These are phyloP conservation scores for Coemansia sp. DNA, from an alignment of 371 early-diverging fungal genomes.

Conservation along the genomic window DNA sequence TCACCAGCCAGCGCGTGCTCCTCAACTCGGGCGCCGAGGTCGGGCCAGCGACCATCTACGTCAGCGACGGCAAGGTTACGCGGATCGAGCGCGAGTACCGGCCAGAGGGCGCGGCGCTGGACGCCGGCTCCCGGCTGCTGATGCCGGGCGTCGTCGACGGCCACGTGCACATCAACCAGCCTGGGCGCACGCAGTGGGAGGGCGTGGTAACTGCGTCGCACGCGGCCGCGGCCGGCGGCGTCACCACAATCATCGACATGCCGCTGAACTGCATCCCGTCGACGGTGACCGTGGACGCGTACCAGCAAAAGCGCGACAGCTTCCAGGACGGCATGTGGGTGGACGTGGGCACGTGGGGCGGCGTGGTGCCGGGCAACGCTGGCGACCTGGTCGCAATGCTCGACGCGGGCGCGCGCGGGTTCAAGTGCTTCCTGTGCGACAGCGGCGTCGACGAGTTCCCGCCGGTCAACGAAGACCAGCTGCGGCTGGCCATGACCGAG, in stretches of 20 bases:
- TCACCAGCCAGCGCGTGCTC: slow-evolving; percentile 48
- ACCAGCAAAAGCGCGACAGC: slow-evolving; percentile 64
- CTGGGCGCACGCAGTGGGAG: slow-evolving; percentile 84
- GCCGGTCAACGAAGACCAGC: slow-evolving; percentile 70
- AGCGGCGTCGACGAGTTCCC: slow-evolving; percentile 86
- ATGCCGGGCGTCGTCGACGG: slow-evolving; percentile 79
- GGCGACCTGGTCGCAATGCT: slow-evolving; percentile 62
- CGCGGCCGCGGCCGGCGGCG: slow-evolving; percentile 80
- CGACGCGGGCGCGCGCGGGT: slow-evolving; percentile 71
- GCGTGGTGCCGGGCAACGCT: slow-evolving; percentile 75
- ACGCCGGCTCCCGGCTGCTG: slow-evolving; percentile 61
- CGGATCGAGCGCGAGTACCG: slow-evolving; percentile 35
- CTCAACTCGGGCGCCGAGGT: slow-evolving; percentile 34
- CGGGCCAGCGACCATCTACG: slow-evolving; percentile 47
- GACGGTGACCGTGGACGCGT: slow-evolving; percentile 70
- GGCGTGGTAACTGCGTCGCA: slow-evolving; percentile 79
- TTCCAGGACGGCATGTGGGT: slow-evolving; percentile 71
- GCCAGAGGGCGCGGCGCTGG: slow-evolving; percentile 46
- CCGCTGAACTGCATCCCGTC: slow-evolving; percentile 86
- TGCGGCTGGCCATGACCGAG: slow-evolving; percentile 68
- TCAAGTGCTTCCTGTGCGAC: slow-evolving; percentile 84
- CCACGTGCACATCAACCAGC: slow-evolving; percentile 81
- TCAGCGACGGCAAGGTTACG: slow-evolving; percentile 35
- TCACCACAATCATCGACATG: slow-evolving; percentile 80
- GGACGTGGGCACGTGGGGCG: slow-evolving; percentile 82